Conservation (phyloP, 2,329 filamentous ascomycete genomes). For the Colletotrichum theobromicola region DNA sequence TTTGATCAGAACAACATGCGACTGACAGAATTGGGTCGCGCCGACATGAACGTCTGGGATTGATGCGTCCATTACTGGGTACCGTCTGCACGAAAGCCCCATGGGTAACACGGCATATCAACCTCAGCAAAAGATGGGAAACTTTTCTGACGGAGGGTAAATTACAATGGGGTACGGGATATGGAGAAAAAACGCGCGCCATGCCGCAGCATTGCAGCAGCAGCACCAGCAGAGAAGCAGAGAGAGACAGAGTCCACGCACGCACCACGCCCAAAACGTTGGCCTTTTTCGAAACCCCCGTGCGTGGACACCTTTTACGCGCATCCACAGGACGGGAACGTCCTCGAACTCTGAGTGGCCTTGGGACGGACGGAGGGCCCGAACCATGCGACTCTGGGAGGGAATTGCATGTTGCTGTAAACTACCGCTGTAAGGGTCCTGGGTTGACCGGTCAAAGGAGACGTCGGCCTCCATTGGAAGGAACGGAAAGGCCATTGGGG, state of each 20-base stretch:
- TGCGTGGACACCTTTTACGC: neutral
- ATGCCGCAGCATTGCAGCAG: neutral
- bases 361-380: conserved; percentile 11
- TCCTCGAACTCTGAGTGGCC: neutral
- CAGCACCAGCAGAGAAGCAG: too few species aligned
- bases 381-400: neutral
- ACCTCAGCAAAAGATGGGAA: neutral
- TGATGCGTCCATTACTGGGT: neutral
- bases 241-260: neutral
- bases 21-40: neutral
- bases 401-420: neutral
- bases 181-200: neutral
- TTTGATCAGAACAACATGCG: neutral
- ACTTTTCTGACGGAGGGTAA: neutral
- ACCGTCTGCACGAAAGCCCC: neutral
- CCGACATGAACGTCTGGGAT: neutral
- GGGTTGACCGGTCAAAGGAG: neutral
- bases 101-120: neutral
- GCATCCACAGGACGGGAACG: neutral
- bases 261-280: neutral
- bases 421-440: neutral
- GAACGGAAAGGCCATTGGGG: neutral
- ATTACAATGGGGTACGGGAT: neutral
- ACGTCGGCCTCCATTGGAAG: neutral
- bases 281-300: neutral